phyloP scores from a whole-genome alignment of 257 asterid species.

The Nicotiana attenuata region DNA sequence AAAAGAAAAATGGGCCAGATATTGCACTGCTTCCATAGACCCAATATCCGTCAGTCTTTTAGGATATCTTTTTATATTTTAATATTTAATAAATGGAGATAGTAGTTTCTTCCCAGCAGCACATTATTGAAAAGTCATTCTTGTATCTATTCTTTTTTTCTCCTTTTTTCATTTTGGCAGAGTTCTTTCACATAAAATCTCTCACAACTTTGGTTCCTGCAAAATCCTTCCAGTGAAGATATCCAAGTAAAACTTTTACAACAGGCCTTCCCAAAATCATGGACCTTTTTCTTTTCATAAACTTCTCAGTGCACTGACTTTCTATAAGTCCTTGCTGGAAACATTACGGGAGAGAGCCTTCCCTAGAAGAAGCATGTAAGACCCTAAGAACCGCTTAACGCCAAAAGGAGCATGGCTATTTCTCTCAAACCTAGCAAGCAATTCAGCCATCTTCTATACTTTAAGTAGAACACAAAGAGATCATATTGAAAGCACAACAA shows the following conservation, averaged over 20 bases:
- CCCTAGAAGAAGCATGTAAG: constrained; percentile 2
- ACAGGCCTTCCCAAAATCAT: background rate
- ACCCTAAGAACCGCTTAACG: background rate
- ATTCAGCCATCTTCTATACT: background rate
- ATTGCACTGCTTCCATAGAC: background rate
- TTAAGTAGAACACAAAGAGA: background rate
- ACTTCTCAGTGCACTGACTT: background rate
- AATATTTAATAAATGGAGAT: background rate
- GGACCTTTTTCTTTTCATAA: constrained; percentile 7
- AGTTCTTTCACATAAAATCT: background rate
- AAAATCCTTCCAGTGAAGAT: background rate
- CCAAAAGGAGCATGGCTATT: background rate
- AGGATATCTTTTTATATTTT: background rate
- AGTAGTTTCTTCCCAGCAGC: background rate
- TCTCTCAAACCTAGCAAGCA: background rate
- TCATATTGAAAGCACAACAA: background rate
- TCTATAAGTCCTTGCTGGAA: background rate
- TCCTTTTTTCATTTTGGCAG: background rate
- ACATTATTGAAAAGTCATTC: background rate
- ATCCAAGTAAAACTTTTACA: background rate
- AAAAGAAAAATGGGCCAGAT: background rate
- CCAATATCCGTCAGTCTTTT: background rate
- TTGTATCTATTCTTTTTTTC: background rate
- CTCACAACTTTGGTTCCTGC: background rate
- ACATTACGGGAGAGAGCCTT: background rate